Evolutionary conservation across 306 rosid genomes (phyloP).

Genomic region (Leucaena leucocephala): DNA sequence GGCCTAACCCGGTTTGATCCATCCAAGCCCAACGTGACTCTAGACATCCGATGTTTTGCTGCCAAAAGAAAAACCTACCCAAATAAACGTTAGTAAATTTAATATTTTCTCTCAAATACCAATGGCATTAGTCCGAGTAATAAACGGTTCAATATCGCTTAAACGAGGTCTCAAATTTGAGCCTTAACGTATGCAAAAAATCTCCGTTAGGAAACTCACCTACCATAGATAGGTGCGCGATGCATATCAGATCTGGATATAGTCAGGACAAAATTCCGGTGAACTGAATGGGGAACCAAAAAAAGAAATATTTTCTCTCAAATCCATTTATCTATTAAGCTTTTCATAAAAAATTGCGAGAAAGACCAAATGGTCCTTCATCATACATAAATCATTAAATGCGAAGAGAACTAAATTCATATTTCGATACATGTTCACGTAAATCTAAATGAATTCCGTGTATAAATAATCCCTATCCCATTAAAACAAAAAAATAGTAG

Average conservation of each 20-base stretch:
- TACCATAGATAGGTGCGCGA: no score
- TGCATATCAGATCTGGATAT: no score
- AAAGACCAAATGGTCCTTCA: neutral
- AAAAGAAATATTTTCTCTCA: slow-evolving; percentile 3
- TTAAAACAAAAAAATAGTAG: neutral
- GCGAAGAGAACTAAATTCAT: neutral
- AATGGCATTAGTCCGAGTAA: no score
- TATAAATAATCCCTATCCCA: neutral
- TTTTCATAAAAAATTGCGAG: neutral
- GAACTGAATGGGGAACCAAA: no score
- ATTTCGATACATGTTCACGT: neutral
- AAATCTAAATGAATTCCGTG: neutral
- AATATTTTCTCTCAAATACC: neutral
- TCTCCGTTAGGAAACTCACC: no score
- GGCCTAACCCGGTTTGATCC: neutral
- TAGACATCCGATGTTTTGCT: neutral
- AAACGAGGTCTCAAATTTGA: no score
- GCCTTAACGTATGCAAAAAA: no score
- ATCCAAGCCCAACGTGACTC: neutral
- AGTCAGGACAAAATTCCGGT: no score
- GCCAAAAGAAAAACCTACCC: neutral
- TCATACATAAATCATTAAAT: neutral
- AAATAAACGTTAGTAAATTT: neutral
- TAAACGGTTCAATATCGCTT: no score
- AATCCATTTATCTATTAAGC: neutral